A percentile compares a stretch with the other conserved stretches of the same genome.
phyloP scores from a whole-genome alignment of 2,329 filamentous ascomycete genomes.

The Hypoxylon rubiginosum region DNA sequence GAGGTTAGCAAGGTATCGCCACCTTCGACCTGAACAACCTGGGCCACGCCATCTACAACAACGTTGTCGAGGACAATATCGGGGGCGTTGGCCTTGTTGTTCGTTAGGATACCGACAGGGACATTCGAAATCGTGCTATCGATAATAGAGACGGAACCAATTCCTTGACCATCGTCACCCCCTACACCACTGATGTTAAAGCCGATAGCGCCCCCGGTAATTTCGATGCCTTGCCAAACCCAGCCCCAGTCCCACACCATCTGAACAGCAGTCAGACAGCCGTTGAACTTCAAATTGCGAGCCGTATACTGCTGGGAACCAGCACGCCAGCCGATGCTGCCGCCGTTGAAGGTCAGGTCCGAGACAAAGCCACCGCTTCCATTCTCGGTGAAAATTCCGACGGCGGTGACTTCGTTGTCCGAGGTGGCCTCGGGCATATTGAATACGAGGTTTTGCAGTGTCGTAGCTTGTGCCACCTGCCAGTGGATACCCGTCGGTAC shows the following conservation, averaged over 20 bases:
- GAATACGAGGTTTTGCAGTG: conserved; percentile 72
- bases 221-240: neutral
- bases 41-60: conserved; percentile 56
- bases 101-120: conserved; percentile 63
- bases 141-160: conserved; percentile 69
- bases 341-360: conserved; percentile 71
- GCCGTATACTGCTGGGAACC: conserved; percentile 71
- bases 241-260: conserved; percentile 73
- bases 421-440: conserved; percentile 60
- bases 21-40: conserved; percentile 2
- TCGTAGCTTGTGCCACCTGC: conserved; percentile 60
- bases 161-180: conserved; percentile 53
- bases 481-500: conserved; percentile 68
- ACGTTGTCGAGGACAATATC: conserved; percentile 66
- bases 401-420: conserved; percentile 60
- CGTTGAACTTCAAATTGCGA: conserved; percentile 66
- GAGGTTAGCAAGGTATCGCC: conserved; percentile 2
- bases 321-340: conserved; percentile 63
- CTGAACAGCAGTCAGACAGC: conserved; percentile 66
- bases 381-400: conserved; percentile 73
- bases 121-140: conserved; percentile 67
- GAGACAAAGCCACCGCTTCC: conserved; percentile 71
- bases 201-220: conserved; percentile 40
- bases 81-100: conserved; percentile 54
- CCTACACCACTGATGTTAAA: conserved; percentile 61